These are phyloP conservation scores for Sutorius australiensis DNA, from an alignment of 768 basidiomycete species.

Conservation along the genomic window DNA sequence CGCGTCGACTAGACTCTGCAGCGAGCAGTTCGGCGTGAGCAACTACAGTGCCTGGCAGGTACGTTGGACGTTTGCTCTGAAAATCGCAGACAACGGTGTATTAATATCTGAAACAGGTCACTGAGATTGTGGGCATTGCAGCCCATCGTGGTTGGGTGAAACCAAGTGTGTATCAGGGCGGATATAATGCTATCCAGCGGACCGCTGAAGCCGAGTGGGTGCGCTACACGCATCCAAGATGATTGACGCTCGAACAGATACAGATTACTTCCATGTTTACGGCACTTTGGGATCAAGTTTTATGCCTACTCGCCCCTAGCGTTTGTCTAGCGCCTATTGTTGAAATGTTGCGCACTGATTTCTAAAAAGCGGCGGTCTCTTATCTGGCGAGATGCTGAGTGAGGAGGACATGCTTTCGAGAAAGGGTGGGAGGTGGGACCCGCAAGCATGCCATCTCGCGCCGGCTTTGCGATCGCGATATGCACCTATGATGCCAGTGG, in stretches of 20 bases:
- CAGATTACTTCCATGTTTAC: conserved; percentile 39
- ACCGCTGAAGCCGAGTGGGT: conserved; percentile 34
- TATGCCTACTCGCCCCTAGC: conserved; percentile 23
- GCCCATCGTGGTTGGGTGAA: conserved; percentile 43
- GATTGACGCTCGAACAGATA: neutral
- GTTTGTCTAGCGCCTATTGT: neutral
- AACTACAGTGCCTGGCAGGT: conserved; percentile 35
- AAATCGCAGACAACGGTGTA: neutral
- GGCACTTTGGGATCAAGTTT: conserved; percentile 40
- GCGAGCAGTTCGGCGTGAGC: conserved; percentile 14
- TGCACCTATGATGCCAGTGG: conserved; percentile 11
- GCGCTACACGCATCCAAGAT: neutral
- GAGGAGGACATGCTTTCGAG: conserved; percentile 9
- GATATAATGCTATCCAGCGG: conserved; percentile 45
- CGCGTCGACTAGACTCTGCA: neutral
- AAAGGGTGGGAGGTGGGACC: conserved; percentile 18
- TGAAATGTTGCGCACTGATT: neutral
- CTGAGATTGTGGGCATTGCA: conserved; percentile 44
- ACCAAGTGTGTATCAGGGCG: conserved; percentile 47
- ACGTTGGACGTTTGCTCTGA: neutral
- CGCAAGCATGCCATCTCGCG: conserved; percentile 5
- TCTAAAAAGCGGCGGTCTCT: conserved; percentile 10
- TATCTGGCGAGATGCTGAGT: conserved; percentile 11
- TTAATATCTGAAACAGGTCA: conserved; percentile 28
- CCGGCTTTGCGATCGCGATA: conserved; percentile 6